Conservation (phyloP, 2,329 filamentous ascomycete species). For the Aureobasidium sp. region DNA sequence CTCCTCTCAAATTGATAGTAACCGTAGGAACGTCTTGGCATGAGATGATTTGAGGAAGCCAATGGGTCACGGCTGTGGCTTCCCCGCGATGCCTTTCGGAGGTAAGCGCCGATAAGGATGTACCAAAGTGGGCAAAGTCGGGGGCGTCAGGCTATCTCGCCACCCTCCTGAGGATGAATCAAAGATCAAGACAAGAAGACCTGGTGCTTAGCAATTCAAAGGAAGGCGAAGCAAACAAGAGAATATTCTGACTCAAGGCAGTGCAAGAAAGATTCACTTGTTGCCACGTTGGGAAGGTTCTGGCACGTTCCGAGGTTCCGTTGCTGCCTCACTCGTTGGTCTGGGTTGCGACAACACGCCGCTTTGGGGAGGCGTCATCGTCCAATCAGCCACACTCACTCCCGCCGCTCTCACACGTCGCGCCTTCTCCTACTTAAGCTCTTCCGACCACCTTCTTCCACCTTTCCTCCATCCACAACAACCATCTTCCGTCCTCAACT, state of each 20-base stretch:
- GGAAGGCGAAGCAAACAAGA: not conserved
- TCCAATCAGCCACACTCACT: constrained; percentile 15
- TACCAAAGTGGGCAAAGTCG: constrained; percentile 5
- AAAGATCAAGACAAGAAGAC: constrained; percentile 3
- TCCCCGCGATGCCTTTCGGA: constrained; percentile 9
- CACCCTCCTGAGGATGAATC: not conserved
- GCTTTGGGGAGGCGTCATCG: not conserved
- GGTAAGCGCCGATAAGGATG: constrained; percentile 13
- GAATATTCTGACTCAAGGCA: not conserved
- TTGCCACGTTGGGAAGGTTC: constrained; percentile 15
- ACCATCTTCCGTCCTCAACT: constrained; percentile 3
- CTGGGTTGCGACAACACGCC: constrained; percentile 10
- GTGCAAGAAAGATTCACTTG: not conserved
- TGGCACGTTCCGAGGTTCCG: constrained; percentile 12
- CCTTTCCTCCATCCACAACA: not conserved
- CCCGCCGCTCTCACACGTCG: constrained; percentile 7
- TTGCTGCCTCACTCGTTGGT: constrained; percentile 4
- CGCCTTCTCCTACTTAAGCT: constrained; percentile 5
- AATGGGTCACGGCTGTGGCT: constrained; percentile 12
- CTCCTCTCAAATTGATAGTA: not conserved
- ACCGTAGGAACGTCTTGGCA: constrained; percentile 3
- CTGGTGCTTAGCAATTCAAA: not conserved
- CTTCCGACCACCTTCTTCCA: constrained; percentile 5
- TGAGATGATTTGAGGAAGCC: not conserved
- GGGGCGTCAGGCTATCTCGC: not conserved